A percentile compares a stretch with the other conserved stretches of the same genome.
Evolutionary conservation across 2,329 filamentous ascomycete genomes (phyloP).

Genomic region (Triangularia verruculosa): DNA sequence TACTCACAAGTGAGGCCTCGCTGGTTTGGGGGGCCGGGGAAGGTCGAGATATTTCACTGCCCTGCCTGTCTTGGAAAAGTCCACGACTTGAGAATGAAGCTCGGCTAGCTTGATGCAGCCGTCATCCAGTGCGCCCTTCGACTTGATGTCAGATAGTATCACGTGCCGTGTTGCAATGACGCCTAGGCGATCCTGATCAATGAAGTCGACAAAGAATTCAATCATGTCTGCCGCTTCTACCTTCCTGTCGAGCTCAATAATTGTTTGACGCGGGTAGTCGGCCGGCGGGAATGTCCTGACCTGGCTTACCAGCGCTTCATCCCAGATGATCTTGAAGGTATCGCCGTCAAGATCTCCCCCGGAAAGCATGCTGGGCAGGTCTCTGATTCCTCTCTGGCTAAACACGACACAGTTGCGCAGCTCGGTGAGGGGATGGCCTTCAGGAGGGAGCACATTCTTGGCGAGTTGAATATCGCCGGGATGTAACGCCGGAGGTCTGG

Average conservation of each 20-base stretch:
- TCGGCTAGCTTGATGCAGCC: slow-evolving; percentile 56
- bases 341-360: slow-evolving; percentile 86
- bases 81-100: slow-evolving; percentile 68
- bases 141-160: slow-evolving; percentile 58
- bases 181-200: slow-evolving; percentile 64
- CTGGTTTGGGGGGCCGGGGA: slow-evolving; percentile 36
- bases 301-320: slow-evolving; percentile 42
- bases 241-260: slow-evolving; percentile 56
- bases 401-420: slow-evolving; percentile 77
- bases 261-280: slow-evolving; percentile 61
- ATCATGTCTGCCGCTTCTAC: slow-evolving; percentile 68
- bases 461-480: slow-evolving; percentile 75
- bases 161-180: slow-evolving; percentile 64
- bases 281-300: slow-evolving; percentile 55
- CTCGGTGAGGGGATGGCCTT: slow-evolving; percentile 55
- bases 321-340: slow-evolving; percentile 76
- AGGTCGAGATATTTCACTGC: slow-evolving; percentile 47
- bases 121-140: slow-evolving; percentile 47
- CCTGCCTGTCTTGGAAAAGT: slow-evolving; percentile 74
- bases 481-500: slow-evolving; percentile 76
- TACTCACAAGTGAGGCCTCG: slow-evolving; percentile 56
- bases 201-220: slow-evolving; percentile 77
- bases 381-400: slow-evolving; percentile 65
- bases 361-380: slow-evolving; percentile 74
- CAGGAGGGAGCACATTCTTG: slow-evolving; percentile 58